Base-by-base conservation (phyloP, 352 stramenopile species). In the Pythium phragmiticola region DNA sequence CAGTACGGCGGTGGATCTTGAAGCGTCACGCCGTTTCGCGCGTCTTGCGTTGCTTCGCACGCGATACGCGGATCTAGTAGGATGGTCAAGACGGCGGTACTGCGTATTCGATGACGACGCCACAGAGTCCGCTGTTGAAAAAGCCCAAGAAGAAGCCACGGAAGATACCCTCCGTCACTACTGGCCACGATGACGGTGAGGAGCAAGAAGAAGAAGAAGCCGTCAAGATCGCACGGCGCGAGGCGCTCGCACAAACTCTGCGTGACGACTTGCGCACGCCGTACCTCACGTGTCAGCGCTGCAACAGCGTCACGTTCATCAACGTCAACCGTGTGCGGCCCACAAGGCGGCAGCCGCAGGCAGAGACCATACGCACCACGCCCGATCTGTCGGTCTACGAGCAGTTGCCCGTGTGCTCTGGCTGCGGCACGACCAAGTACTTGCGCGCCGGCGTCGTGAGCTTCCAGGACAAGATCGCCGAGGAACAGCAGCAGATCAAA, bases 231-330 rank as follows among this genome's bases (percentile, higher is more conserved):
- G 62, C 55, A 7, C 53, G 62, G 3, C 45, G 62, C 21, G 26
- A 53, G 48, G 55, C 62, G 8, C 53, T 63, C 37, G 48, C 54
- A 8, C 7, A 12, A 13, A 50, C 50, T 7, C 60, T 70, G 2
- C 63, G 64, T 48, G 72, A 50, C 55, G 61, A 67, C 14, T 52
- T 75, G n/a, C 77, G 76, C 68, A 92, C 83, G 17, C 81, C 84
- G 23, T 92, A 92, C 37, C 70, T 91, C 47, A 92, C 80, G 17
- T 94, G 84, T 55, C 81, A 81, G 46, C 75, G 79, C 37, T 94
- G 83, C 76, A 94, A 94, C 60, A 84, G 70, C 63, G 70, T 94
- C 45, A 80, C 78, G 7, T 92, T 94, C 68, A 76, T 94, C 63
- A 80, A 91, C 42, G 65, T 90, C 8, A 66, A 69, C 17, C 73